Evolutionary conservation across 176 grass and related monocot species (phyloP), one percentile per base, ranked within the genome.

Genomic region (Oryza longistaminata): DNA sequence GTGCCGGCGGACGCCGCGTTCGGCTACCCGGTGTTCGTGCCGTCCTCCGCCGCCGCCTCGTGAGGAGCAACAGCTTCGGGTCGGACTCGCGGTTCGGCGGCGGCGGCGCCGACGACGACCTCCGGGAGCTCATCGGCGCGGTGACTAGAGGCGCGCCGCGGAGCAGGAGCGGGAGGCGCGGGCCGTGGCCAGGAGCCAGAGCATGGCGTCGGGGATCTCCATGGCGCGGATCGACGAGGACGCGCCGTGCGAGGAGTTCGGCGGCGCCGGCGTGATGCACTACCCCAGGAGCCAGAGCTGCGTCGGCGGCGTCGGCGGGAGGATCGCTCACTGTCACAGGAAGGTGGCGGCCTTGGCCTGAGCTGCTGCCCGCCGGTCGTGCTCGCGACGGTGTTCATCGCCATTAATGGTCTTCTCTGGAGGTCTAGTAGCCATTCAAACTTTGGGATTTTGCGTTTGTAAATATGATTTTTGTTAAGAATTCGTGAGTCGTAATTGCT

Each of bases 201-300:
- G 88, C 80, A 62, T 68, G 84, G 84, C 75, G 29, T 31, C 29
- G 45, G 74, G 68, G 60, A 58, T 73, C 0, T 82, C 88, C 80
- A 90, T 90, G 88, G 69, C 80, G 84, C 37, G 68, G 62, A 90
- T 90, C 80, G 80, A 87, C 69, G 88, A 90, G 88, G 84, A 90
- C 83, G 68, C 60, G 79, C 88, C 88, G 34, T 74, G 37, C 80
- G 88, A 90, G 67, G 88, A 90, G 58, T 86, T 90, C 84, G 80
- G 75, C 5, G 79, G 31, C 11, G 17, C 31, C 43, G 87, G 22
- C 0, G 43, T 39, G 53, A 21, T 21, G 74, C 60, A 82, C 27
- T 22, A 2, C 75, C n/a, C n/a, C 3, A 68, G 88, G 80, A 90
- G 84, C 80, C 84, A 64, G 75, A 87, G 85, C 85, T 87, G 76